Percentiles rank a stretch among this genome's conserved stretches.
phyloP scores from a whole-genome alignment of 108 stramenopile genomes.

The Cylindrotheca closterium region DNA sequence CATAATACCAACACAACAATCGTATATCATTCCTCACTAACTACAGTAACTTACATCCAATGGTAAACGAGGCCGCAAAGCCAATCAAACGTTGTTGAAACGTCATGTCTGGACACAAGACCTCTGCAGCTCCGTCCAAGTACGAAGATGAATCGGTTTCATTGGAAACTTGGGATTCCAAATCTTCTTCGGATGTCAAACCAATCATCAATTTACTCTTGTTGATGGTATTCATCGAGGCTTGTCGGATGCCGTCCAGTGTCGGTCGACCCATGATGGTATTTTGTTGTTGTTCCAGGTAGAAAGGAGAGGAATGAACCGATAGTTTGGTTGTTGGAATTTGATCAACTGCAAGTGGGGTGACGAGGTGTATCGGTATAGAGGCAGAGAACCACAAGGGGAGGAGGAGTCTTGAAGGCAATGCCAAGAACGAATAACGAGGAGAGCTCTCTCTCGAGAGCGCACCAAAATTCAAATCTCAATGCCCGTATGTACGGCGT shows the following conservation, averaged over 20 bases:
- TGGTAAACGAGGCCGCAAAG: constrained; percentile 63
- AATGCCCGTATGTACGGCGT: too few relatives aligned
- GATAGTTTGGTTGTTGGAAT: too few relatives aligned
- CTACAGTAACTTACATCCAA: constrained; percentile 54
- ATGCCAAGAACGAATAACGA: too few relatives aligned
- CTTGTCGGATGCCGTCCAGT: constrained; percentile 32
- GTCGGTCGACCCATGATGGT: constrained; percentile 24
- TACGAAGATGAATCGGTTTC: constrained; percentile 34
- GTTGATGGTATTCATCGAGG: constrained; percentile 24
- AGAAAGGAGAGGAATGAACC: too few relatives aligned
- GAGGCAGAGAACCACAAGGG: too few relatives aligned
- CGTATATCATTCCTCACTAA: background rate
- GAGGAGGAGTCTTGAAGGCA: too few relatives aligned
- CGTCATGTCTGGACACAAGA: constrained; percentile 73
- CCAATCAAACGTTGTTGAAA: constrained; percentile 79
- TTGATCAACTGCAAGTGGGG: too few relatives aligned
- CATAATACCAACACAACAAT: background rate
- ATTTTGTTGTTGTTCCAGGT: too few relatives aligned
- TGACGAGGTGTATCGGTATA: too few relatives aligned
- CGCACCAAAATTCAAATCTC: too few relatives aligned
- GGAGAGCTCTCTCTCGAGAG: too few relatives aligned
- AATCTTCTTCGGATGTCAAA: constrained; percentile 13
- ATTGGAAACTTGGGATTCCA: constrained; percentile 14
- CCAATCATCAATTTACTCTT: constrained; percentile 39
- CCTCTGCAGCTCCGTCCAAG: constrained; percentile 61